These are phyloP conservation scores for Sonneratia alba DNA, from an alignment of 345 rosid genomes.

Conservation along the genomic window DNA sequence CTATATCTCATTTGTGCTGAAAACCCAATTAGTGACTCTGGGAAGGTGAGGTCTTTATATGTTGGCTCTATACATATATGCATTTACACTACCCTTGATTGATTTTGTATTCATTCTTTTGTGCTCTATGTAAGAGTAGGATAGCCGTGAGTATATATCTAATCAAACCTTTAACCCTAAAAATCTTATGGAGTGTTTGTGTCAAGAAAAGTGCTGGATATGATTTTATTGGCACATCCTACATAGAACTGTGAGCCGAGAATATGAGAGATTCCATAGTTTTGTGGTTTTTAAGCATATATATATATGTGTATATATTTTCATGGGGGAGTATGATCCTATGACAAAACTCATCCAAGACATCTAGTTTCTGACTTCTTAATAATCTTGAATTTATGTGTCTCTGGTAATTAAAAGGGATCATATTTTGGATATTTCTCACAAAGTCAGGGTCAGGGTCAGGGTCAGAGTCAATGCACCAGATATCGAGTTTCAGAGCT, in stretches of 20 bases:
- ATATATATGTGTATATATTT: no score
- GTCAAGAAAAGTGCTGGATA: background rate
- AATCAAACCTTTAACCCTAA: background rate
- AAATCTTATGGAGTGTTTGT: background rate
- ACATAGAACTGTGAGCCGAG: background rate
- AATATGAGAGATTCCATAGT: background rate
- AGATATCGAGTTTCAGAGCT: background rate
- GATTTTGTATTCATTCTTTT: background rate
- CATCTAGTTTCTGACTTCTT: background rate
- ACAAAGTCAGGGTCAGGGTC: background rate
- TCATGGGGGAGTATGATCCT: background rate
- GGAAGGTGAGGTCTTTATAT: slow-evolving; percentile 50
- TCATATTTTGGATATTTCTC: background rate
- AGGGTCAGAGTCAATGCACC: background rate
- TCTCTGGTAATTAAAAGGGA: background rate
- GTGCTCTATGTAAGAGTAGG: no score
- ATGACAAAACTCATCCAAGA: background rate
- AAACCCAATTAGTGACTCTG: slow-evolving; percentile 88
- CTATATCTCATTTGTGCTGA: slow-evolving; percentile 77
- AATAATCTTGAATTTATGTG: background rate
- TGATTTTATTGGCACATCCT: background rate
- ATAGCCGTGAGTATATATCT: background rate
- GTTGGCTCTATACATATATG: background rate
- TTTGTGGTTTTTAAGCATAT: background rate
- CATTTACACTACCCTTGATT: background rate